Conservation (phyloP, 2,329 filamentous ascomycete genomes). For the Microthyrium microscopicum region DNA sequence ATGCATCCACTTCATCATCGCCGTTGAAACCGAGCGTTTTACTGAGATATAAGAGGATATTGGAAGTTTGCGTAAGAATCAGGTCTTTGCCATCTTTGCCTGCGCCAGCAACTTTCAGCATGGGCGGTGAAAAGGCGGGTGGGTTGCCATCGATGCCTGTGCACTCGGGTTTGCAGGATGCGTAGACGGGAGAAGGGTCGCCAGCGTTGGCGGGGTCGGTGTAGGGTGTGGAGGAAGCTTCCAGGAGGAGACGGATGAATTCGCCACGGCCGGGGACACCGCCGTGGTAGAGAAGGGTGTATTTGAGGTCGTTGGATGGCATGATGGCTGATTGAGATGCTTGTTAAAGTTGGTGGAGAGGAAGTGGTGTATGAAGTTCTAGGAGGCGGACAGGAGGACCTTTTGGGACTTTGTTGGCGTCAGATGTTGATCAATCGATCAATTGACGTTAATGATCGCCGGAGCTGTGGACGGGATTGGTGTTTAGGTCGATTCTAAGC, state of each 20-base stretch:
- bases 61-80: constrained; percentile 51
- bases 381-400: too few relatives aligned
- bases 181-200: constrained; percentile 35
- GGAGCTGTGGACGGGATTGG: too few relatives aligned
- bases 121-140: constrained; percentile 49
- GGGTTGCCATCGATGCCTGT: constrained; percentile 38
- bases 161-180: constrained; percentile 28
- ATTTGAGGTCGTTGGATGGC: constrained; percentile 29
- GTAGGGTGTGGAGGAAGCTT: constrained; percentile 50
- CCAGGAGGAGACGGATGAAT: constrained; percentile 54
- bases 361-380: too few relatives aligned
- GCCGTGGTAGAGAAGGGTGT: constrained; percentile 58
- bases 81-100: constrained; percentile 37
- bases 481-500: too few relatives aligned
- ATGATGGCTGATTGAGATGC: too few relatives aligned
- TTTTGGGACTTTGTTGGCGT: too few relatives aligned
- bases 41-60: constrained; percentile 56
- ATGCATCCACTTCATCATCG: constrained; percentile 32
- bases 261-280: constrained; percentile 58
- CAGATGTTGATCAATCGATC: too few relatives aligned
- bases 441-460: too few relatives aligned
- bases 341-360: too few relatives aligned
- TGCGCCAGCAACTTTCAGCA: constrained; percentile 36
- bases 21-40: constrained; percentile 40
- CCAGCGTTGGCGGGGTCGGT: constrained; percentile 40